Percentiles rank a stretch among this genome's conserved stretches.
These are phyloP conservation scores for Lobosporangium transversale DNA, from an alignment of 192 early-diverging fungal species.

Conservation along the genomic window DNA sequence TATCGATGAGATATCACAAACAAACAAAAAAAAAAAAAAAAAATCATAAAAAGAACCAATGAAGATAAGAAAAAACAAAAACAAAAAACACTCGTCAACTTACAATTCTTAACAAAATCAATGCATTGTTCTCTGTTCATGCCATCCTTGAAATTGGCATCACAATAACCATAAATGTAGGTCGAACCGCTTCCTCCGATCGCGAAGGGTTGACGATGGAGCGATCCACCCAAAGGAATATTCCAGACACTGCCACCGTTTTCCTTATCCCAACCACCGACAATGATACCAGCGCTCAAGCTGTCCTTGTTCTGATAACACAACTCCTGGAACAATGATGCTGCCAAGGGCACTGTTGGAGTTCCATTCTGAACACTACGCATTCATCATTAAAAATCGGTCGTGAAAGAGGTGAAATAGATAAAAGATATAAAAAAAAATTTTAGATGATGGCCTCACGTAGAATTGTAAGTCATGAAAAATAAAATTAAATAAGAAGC, in stretches of 20 bases:
- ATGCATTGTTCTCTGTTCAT: constrained; percentile 92
- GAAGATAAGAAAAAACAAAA: not conserved
- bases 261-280: constrained; percentile 96
- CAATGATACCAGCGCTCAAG: constrained; percentile 94
- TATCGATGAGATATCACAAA: not conserved
- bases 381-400: too few species aligned
- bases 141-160: constrained; percentile 79
- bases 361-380: constrained; percentile 84
- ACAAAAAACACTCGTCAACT: constrained; percentile 26
- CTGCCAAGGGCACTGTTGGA: constrained; percentile 89
- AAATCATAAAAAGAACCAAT: not conserved
- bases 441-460: too few species aligned
- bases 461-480: too few species aligned
- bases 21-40: not conserved
- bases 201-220: constrained; percentile 92
- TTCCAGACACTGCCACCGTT: constrained; percentile 90
- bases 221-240: constrained; percentile 91
- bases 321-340: constrained; percentile 92
- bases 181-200: constrained; percentile 96
- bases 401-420: not conserved
- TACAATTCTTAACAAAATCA: constrained; percentile 94
- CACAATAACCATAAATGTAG: constrained; percentile 99
- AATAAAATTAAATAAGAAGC: too few species aligned
- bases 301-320: constrained; percentile 93
- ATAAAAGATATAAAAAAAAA: not conserved